Base-by-base conservation (phyloP, 2,329 filamentous ascomycete species). In the Pyrenochaeta sp. region DNA sequence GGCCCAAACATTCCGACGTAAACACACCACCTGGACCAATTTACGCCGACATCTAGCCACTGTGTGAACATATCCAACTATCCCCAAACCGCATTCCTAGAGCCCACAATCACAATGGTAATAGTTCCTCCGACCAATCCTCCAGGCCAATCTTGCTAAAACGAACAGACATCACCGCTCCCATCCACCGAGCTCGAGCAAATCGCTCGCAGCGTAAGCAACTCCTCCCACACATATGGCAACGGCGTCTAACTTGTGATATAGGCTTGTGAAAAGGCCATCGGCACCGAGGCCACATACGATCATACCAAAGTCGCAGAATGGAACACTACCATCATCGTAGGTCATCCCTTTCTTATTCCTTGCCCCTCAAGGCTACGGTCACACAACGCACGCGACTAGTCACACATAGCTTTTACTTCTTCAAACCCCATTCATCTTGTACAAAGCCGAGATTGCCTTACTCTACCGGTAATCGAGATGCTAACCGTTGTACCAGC, bases 291-390 rank as follows among this genome's bases (percentile, higher is more conserved):
- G 48, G 85, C 90, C 51, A 86, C 82, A 74, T 99, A 99, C 77
- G 88, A 96, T 56, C 94, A 97, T 74, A 75, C 85, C 42, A 87
- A 88, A 69, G 95, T 93, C 23, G 84, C 88, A 68, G 77, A 84
- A 60, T 97, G 93, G 93, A 97, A 97, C 78, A 88, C 88, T 22
- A 79, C 81, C 56, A 97, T 99, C 73, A 96, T 97, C 73, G 91
- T 96, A 82, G 63, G 84, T 42, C 77, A 20, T 14, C 49, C 47
- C 42, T 19, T 26, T 28, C 30, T 41, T 36, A 29, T 41, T 32
- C 35, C 34, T 43, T 35, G 32, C n/a, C n/a, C n/a, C 14, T 14
- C 44, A 27, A 29, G 19, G 14, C 26, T 15, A 19, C 31, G 19
- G 17, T 29, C 38, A 38, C 46, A 43, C 48, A 18, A 41, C 39